These are phyloP conservation scores for Umbellularia californica DNA, from an alignment of 164 flowering plant genomes.

Conservation along the genomic window DNA sequence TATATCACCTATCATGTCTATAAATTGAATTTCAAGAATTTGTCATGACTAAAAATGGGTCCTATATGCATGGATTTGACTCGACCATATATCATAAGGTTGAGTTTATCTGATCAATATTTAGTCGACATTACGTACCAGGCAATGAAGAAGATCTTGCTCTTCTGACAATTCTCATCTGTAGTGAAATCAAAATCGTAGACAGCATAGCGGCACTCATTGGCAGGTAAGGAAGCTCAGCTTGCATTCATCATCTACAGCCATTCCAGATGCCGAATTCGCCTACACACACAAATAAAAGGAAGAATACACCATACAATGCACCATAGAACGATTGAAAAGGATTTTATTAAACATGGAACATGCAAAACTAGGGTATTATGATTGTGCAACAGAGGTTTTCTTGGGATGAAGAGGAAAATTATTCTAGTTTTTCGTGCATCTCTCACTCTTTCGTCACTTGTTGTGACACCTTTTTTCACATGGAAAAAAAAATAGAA, in stretches of 20 bases:
- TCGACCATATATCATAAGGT: background rate
- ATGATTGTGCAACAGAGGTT: no score
- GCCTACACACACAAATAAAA: conserved; percentile 30
- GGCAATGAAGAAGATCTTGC: conserved; percentile 86
- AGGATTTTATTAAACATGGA: no score
- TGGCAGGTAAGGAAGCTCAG: conserved; percentile 51
- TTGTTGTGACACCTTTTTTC: no score
- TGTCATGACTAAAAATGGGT: background rate
- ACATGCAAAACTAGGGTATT: no score
- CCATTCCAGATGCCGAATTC: conserved; percentile 83
- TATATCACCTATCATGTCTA: background rate
- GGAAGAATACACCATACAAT: background rate
- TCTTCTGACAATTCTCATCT: conserved; percentile 75
- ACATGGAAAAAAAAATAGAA: no score
- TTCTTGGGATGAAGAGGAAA: no score
- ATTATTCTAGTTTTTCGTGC: no score
- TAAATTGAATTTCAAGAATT: background rate
- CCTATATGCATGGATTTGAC: background rate
- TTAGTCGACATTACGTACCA: conserved; percentile 50
- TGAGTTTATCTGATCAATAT: background rate
- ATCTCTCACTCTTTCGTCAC: no score
- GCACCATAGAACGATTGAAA: no score
- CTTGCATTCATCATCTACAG: conserved; percentile 69
- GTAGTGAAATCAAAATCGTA: conserved; percentile 75
- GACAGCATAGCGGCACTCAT: conserved; percentile 82